A percentile compares a stretch with the other conserved stretches of the same genome.
Evolutionary conservation across 345 rosid species (phyloP).

Genomic region (Geranium brycei): DNA sequence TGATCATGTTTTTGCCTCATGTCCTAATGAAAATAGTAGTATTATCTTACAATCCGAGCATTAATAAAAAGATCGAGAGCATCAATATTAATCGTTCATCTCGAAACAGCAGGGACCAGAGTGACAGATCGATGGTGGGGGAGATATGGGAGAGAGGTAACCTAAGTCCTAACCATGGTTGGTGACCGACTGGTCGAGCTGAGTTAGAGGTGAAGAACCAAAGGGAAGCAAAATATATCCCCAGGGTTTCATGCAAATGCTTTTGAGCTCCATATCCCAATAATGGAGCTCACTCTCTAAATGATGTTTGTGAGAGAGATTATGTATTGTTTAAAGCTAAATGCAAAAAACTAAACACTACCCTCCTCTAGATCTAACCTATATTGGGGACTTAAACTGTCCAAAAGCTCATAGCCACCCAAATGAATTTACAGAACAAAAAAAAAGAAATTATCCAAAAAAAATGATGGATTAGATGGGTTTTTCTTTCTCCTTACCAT

Average conservation of each 20-base stretch:
- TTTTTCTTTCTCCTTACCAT: slow-evolving; percentile 31
- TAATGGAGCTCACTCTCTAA: slow-evolving; percentile 32
- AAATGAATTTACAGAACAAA: slow-evolving; percentile 26
- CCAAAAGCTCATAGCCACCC: slow-evolving; percentile 40
- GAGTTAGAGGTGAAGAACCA: slow-evolving; percentile 45
- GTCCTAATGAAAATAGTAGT: background rate
- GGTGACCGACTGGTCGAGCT: slow-evolving; percentile 14
- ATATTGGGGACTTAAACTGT: slow-evolving; percentile 33
- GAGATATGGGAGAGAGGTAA: slow-evolving; percentile 12
- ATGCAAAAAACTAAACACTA: slow-evolving; percentile 15
- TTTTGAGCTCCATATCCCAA: slow-evolving; percentile 59
- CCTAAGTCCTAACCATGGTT: slow-evolving; percentile 96
- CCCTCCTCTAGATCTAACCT: slow-evolving; percentile 1
- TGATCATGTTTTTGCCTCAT: slow-evolving; percentile 12
- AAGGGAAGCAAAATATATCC: slow-evolving; percentile 86
- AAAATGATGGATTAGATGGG: slow-evolving; percentile 2
- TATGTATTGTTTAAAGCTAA: slow-evolving; percentile 13
- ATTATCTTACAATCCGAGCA: slow-evolving; percentile 26
- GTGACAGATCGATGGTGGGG: slow-evolving; percentile 1
- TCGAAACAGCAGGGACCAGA: background rate
- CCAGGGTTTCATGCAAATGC: slow-evolving; percentile 64
- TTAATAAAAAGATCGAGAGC: slow-evolving; percentile 12
- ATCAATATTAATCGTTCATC: slow-evolving; percentile 7
- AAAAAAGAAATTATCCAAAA: slow-evolving; percentile 5
- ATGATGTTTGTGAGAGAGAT: background rate